A percentile compares a stretch with the other conserved stretches of the same genome.
Conservation (phyloP, 2,329 filamentous ascomycete genomes). For the Aspergillus phoenicis region DNA sequence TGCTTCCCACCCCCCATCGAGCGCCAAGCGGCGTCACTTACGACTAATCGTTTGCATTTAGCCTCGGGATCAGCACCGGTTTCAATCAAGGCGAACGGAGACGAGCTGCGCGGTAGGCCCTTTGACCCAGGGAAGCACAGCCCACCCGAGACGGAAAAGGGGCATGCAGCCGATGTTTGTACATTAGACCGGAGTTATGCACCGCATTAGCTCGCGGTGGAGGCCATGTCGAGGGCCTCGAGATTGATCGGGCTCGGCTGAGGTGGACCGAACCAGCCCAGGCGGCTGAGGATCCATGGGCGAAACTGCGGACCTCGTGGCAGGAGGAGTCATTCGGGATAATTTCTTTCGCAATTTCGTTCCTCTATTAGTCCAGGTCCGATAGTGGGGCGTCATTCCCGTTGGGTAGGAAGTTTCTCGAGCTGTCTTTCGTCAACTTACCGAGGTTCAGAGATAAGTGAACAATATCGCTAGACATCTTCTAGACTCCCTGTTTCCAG, state of each 20-base stretch:
- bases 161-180: slow-evolving; percentile 8
- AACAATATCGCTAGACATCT: neutral
- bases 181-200: slow-evolving; percentile 19
- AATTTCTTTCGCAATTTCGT: slow-evolving; percentile 1
- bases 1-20: neutral
- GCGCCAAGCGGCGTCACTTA: slow-evolving; percentile 2
- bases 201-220: slow-evolving; percentile 5
- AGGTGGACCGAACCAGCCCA: slow-evolving; percentile 15
- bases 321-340: neutral
- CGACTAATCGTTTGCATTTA: slow-evolving; percentile 4
- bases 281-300: slow-evolving; percentile 15
- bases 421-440: slow-evolving; percentile 3
- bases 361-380: slow-evolving; percentile 8
- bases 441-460: slow-evolving; percentile 2
- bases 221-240: slow-evolving; percentile 2
- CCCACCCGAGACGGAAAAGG: slow-evolving; percentile 6
- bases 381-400: neutral
- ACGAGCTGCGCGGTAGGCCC: slow-evolving; percentile 2
- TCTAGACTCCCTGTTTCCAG: neutral
- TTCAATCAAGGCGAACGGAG: neutral
- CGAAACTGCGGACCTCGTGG: slow-evolving; percentile 14
- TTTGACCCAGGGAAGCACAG: slow-evolving; percentile 2
- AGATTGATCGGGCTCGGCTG: slow-evolving; percentile 13
- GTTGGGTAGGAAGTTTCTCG: slow-evolving; percentile 8
- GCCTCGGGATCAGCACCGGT: slow-evolving; percentile 10